These are phyloP conservation scores for Chlorella variabilis DNA, from an alignment of 163 green algal species.

Conservation along the genomic window DNA sequence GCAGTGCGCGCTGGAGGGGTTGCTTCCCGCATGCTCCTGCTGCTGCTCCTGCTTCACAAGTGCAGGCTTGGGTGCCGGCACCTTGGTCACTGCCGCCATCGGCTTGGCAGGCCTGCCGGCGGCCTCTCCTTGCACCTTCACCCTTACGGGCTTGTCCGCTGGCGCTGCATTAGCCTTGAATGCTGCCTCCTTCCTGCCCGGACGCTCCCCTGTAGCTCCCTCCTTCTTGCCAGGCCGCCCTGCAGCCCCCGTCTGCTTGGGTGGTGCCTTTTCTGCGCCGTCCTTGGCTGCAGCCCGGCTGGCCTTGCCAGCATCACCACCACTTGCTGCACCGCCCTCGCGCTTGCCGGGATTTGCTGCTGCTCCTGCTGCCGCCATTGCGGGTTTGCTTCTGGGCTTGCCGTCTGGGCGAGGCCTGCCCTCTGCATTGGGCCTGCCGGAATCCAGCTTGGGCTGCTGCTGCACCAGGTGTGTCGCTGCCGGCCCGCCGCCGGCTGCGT, in stretches of 20 bases:
- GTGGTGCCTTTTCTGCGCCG: not conserved
- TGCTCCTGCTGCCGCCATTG: not conserved
- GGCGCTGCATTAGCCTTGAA: not conserved
- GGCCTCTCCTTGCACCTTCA: not conserved
- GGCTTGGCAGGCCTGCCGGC: not conserved
- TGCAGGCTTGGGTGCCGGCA: not conserved
- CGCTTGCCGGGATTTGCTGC: constrained; percentile 3
- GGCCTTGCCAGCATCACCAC: not conserved
- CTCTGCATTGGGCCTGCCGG: not conserved
- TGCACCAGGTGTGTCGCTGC: too few relatives aligned
- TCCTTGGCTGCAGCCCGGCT: not conserved
- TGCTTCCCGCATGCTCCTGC: constrained; percentile 36
- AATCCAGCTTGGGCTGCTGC: not conserved
- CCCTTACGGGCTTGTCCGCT: not conserved
- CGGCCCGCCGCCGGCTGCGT: not conserved
- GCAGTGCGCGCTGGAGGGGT: constrained; percentile 32
- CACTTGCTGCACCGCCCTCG: not conserved
- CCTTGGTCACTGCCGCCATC: not conserved
- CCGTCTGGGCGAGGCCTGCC: not conserved
- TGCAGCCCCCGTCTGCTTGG: constrained; percentile 3
- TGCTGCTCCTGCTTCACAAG: constrained; percentile 1
- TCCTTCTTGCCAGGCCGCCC: constrained; percentile 17
- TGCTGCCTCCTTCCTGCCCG: not conserved
- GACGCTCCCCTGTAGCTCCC: not conserved
- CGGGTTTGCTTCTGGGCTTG: constrained; percentile 1